Percentiles rank a stretch among this genome's conserved stretches.
Conservation (phyloP, 306 rosid genomes). For the Oxytropis ochrocephala region DNA sequence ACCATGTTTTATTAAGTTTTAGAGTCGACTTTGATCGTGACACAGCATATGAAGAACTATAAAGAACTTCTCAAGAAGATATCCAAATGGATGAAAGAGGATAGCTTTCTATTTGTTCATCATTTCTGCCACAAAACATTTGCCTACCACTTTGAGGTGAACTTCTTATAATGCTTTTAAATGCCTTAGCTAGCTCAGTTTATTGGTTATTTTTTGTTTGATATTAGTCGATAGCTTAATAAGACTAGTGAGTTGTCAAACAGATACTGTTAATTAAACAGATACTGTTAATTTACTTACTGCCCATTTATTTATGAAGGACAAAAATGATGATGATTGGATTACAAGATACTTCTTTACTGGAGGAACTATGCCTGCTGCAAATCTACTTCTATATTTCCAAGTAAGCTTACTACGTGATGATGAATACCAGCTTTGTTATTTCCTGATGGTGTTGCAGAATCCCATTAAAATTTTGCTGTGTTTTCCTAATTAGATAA, state of each 20-base stretch:
- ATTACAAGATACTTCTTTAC: conserved; percentile 78
- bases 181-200: background rate
- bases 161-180: background rate
- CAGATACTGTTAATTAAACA: too few relatives aligned
- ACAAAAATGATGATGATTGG: conserved; percentile 83
- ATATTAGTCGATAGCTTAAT: background rate
- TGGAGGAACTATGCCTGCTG: conserved; percentile 95
- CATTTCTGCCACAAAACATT: conserved; percentile 76
- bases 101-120: conserved; percentile 67
- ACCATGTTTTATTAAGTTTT: background rate
- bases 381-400: conserved; percentile 84
- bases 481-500: background rate
- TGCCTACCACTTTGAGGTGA: conserved; percentile 95
- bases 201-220: background rate
- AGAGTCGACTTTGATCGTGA: conserved; percentile 1
- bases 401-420: conserved; percentile 45
- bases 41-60: conserved; percentile 95
- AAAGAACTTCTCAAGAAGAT: conserved; percentile 80
- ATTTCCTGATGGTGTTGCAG: background rate
- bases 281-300: background rate
- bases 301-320: conserved; percentile 36
- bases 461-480: background rate
- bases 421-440: background rate
- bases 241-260: background rate
- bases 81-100: conserved; percentile 83